A percentile compares a stretch with the other conserved stretches of the same genome.
Evolutionary conservation across 805 yeast species (phyloP).

Genomic region (Nematodospora valgi): DNA sequence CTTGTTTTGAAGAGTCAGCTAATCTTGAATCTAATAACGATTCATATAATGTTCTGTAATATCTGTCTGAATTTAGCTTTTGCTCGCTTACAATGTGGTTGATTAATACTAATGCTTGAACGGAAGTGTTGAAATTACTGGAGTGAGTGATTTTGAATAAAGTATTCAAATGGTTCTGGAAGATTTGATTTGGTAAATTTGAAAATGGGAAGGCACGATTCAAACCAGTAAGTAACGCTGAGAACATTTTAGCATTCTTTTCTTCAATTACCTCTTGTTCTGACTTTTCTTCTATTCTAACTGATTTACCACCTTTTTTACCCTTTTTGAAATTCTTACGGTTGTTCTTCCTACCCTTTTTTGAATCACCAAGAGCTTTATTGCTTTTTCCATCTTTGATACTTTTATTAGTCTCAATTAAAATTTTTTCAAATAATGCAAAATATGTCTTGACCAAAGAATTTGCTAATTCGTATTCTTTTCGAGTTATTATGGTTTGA

Average conservation of each 20-base stretch:
- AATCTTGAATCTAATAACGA: constrained; percentile 82
- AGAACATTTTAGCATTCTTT: constrained; percentile 76
- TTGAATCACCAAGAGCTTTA: constrained; percentile 48
- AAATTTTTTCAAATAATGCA: constrained; percentile 77
- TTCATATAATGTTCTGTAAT: constrained; percentile 85
- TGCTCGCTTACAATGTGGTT: constrained; percentile 72
- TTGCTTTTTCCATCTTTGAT: constrained; percentile 37
- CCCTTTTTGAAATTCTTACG: constrained; percentile 77
- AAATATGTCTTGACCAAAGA: constrained; percentile 79
- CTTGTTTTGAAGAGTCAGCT: constrained; percentile 85
- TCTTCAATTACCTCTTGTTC: constrained; percentile 70
- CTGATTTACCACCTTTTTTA: constrained; percentile 84
- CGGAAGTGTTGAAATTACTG: constrained; percentile 87
- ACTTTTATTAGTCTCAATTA: constrained; percentile 59
- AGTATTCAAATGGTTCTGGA: constrained; percentile 75
- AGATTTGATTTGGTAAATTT: constrained; percentile 64
- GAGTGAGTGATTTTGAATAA: constrained; percentile 89
- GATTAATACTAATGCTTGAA: constrained; percentile 85
- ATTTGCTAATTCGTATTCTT: constrained; percentile 81
- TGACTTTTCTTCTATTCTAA: constrained; percentile 55
- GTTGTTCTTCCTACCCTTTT: constrained; percentile 49
- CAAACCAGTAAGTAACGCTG: constrained; percentile 90
- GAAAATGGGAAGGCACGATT: constrained; percentile 96
- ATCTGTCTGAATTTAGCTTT: constrained; percentile 59
- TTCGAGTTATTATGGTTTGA: constrained; percentile 82